A percentile compares a stretch with the other conserved stretches of the same genome.
These are phyloP conservation scores for Nicotiana sylvestris DNA, from an alignment of 257 asterid species.

Conservation along the genomic window DNA sequence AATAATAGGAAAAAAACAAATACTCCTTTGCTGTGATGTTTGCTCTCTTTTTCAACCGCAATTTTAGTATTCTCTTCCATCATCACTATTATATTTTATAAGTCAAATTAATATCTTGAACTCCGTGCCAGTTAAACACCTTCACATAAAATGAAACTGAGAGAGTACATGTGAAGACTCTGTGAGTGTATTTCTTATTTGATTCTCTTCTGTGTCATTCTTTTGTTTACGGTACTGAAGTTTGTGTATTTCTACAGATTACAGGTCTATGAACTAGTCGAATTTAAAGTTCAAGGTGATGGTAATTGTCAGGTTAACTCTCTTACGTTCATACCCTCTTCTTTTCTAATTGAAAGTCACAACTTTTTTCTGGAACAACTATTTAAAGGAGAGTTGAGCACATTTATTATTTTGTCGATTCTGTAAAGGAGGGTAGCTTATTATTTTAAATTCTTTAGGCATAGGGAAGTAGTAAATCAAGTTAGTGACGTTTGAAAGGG, in stretches of 20 bases:
- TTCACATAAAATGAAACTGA: background rate
- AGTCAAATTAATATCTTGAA: background rate
- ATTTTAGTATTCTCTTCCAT: background rate
- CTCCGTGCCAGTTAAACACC: background rate
- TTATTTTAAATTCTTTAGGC: background rate
- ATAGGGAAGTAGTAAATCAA: background rate
- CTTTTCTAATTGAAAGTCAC: background rate
- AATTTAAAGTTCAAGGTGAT: slow-evolving; percentile 87
- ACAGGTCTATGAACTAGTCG: slow-evolving; percentile 76
- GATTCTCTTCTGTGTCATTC: background rate
- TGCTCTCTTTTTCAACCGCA: background rate
- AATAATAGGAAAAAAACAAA: background rate
- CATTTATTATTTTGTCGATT: background rate
- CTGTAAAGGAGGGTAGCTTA: background rate
- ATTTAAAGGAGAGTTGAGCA: background rate
- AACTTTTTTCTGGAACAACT: background rate
- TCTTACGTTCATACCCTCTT: background rate
- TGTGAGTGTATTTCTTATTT: background rate
- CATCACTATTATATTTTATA: background rate
- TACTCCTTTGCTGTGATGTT: background rate
- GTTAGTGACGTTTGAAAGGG: background rate
- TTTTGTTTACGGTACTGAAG: slow-evolving; percentile 8
- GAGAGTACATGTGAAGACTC: background rate
- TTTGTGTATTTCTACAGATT: slow-evolving; percentile 47
- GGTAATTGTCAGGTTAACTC: slow-evolving; percentile 92